Evolutionary conservation across 169 alveolate genomes (phyloP), one percentile per base, ranked within the genome.

Genomic region (Cryptosporidium sp.): DNA sequence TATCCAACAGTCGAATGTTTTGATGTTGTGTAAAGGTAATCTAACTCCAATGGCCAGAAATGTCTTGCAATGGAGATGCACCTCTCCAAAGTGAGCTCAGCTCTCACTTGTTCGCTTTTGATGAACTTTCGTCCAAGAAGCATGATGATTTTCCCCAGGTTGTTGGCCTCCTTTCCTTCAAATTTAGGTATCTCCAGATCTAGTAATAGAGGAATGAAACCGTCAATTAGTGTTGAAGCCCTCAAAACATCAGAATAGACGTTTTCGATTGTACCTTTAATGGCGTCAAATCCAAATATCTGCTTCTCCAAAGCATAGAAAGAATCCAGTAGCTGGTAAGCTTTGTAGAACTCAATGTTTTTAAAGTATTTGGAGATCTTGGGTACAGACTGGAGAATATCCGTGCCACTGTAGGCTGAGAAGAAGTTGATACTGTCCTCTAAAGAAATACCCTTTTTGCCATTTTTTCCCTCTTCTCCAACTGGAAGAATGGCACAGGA

Each of bases 291-390:
- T 29, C 73, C 73, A 18, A 73, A 58, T 1, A 59, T 2, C 2
- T 16, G 3, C 14, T 37, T 59, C 43, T 73, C 86, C 3, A 33
- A 1, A 14, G 31, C 26, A 51, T 55, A 59, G 59, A 73, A 73
- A 10, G 86, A 50, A 35, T 73, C 71, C 37, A 73, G 5, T 12
- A 73, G 35, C 39, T 58, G 86, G 23, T 39, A 73, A 18, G 41
- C 71, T 26, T 58, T 59, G 26, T 73, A 35, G 45, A 73, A 52
- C 16, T 73, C 86, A 12, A 58, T n/a, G 2, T 51, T 73, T 7
- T 16, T 12, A 51, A 73, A 73, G 16, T 29, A 10, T 26, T 9
- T 37, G 16, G 59, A 29, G 23, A 59, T 35, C 23, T 52, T 14
- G 0, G n/a, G 6, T 5, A 41, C n/a, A 5, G 71, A 55, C 7